Conservation (phyloP, 345 rosid species). For the Euphorbia tirucalli region DNA sequence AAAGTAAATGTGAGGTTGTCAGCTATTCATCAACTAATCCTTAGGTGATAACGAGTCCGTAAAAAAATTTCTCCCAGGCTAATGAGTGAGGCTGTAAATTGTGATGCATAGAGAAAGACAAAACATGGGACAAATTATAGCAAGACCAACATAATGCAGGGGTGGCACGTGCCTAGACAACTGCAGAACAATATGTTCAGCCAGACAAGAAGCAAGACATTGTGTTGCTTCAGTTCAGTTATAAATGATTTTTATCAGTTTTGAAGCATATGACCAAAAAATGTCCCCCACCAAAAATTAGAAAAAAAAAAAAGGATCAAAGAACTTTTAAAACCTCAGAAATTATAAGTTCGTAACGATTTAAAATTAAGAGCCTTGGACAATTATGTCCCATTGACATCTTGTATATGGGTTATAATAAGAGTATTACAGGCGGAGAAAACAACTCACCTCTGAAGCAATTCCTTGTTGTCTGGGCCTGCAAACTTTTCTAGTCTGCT, state of each 20-base stretch:
- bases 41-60: neutral
- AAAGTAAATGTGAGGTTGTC: neutral
- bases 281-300: neutral
- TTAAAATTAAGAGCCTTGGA: neutral
- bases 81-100: neutral
- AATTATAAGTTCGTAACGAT: neutral
- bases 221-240: neutral
- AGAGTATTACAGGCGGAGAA: neutral
- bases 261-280: neutral
- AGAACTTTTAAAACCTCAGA: neutral
- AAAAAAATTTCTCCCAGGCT: neutral
- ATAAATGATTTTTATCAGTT: neutral
- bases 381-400: neutral
- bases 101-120: neutral
- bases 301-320: neutral
- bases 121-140: neutral
- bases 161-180: neutral
- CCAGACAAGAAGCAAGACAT: neutral
- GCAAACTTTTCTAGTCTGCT: constrained; percentile 73
- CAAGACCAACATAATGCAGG: neutral
- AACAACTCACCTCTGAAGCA: constrained; percentile 66
- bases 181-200: neutral
- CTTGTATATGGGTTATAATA: neutral
- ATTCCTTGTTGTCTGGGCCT: constrained; percentile 51
- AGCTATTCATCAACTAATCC: neutral